Evolutionary conservation across 495 filamentous ascomycete genomes (phyloP), one percentile per base, ranked within the genome.

Genomic region (Podospora pseudoanserina): DNA sequence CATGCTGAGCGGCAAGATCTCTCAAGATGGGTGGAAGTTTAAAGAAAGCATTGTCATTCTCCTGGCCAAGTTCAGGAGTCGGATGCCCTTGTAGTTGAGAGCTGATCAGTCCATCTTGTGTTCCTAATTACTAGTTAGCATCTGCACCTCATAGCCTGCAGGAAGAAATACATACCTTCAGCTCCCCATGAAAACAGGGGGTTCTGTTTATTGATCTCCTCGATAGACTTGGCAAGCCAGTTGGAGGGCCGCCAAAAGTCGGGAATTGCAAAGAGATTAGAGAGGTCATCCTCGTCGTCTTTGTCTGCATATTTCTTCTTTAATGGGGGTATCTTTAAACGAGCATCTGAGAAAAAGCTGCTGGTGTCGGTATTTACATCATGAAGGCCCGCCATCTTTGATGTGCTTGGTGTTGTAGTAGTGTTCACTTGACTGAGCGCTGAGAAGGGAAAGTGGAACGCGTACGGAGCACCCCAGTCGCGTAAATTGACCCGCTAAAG

Each of bases 241-340:
- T 72, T 72, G n/a, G 80, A 79, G 20, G 77, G 75, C 60, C 78
- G 80, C 84, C 86, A 90, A 55, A 92, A 84, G 70, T 89, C 86
- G 26, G 89, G 89, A 64, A 92, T 88, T 15, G 86, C 86, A 74
- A 95, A 95, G 1, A 91, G 86, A 72, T 91, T 80, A 15, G 83
- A 82, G 30, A 71, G 68, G 60, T 87, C 81, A 39, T 82, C 77
- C 39, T 80, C 75, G 62, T 77, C 73, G 32, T 84, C 80, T 84
- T 87, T 83, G 19, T 68, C 70, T 11, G 39, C 13, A 13, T 11
- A 13, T 49, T 49, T 49, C 39, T 49, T 18, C 39, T 49, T 49
- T 49, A 49, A 49, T 18, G 39, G 39, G 39, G 39, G 13, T 18
- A 49, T 49, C 39, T 49, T 49, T 49, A 49, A 49, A 13, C 39